Evolutionary conservation across 2,329 filamentous ascomycete species (phyloP).

Genomic region (Colletotrichum phormii): DNA sequence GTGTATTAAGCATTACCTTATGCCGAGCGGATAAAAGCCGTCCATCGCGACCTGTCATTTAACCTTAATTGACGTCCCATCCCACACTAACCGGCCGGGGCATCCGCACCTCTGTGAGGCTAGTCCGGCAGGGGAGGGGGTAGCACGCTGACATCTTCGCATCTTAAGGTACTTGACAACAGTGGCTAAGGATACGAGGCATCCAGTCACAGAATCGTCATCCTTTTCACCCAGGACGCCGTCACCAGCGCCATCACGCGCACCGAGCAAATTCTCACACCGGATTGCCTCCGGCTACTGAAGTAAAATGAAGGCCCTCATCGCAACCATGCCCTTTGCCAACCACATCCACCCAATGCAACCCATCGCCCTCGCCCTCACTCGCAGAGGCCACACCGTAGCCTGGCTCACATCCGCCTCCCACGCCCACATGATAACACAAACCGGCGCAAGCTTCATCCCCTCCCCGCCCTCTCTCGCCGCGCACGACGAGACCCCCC

Average conservation of each 20-base stretch:
- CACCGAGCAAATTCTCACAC: no score
- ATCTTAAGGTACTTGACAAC: no score
- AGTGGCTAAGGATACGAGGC: no score
- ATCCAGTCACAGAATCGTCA: no score
- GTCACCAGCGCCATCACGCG: no score
- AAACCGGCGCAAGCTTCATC: slow-evolving; percentile 1
- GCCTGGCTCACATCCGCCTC: slow-evolving; percentile 22
- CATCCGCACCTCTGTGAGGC: background rate
- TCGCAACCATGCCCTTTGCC: slow-evolving; percentile 20
- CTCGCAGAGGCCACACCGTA: slow-evolving; percentile 17
- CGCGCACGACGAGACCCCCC: background rate
- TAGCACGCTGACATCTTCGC: background rate
- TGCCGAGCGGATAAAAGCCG: no score
- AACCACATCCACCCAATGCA: slow-evolving; percentile 20
- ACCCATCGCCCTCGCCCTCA: slow-evolving; percentile 19
- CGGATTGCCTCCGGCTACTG: background rate
- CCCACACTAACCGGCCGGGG: background rate
- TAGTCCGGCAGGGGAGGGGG: no score
- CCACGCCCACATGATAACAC: slow-evolving; percentile 8
- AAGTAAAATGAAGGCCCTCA: slow-evolving; percentile 24
- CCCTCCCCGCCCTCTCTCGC: slow-evolving; percentile 12
- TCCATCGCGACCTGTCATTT: background rate
- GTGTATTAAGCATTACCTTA: rapidly evolving
- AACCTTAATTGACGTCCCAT: background rate
- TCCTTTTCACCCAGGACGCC: no score